phyloP scores from a whole-genome alignment of 352 stramenopile genomes.

The Globisporangium parvum region DNA sequence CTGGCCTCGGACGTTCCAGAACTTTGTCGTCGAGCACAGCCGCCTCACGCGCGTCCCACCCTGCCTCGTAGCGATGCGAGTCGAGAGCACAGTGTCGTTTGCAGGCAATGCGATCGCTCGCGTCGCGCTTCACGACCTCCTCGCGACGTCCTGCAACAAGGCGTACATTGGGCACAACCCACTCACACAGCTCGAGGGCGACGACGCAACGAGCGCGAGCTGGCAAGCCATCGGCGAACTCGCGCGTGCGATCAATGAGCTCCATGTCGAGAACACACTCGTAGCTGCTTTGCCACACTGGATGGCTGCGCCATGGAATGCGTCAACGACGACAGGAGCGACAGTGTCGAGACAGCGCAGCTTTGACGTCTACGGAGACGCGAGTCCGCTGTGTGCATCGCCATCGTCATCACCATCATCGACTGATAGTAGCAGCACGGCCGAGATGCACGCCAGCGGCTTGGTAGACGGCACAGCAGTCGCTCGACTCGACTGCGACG shows the following conservation, averaged over 20 bases:
- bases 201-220: background rate
- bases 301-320: background rate
- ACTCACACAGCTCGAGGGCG: background rate
- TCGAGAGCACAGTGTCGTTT: background rate
- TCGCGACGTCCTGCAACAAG: background rate
- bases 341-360: background rate
- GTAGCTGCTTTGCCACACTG: background rate
- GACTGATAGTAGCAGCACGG: background rate
- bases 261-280: constrained; percentile 1
- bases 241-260: background rate
- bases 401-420: too few species aligned
- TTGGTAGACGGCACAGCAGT: background rate
- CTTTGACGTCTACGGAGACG: background rate
- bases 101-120: background rate
- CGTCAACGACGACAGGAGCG: background rate
- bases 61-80: background rate
- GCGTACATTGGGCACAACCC: constrained; percentile 2
- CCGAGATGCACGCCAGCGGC: too few species aligned
- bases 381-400: background rate
- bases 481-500: background rate
- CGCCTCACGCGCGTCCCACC: background rate
- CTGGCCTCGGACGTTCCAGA: constrained; percentile 1
- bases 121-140: background rate
- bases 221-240: background rate
- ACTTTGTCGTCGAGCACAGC: constrained; percentile 7